Conservation (phyloP, 176 grass and related monocot species). For the Poa pratensis region DNA sequence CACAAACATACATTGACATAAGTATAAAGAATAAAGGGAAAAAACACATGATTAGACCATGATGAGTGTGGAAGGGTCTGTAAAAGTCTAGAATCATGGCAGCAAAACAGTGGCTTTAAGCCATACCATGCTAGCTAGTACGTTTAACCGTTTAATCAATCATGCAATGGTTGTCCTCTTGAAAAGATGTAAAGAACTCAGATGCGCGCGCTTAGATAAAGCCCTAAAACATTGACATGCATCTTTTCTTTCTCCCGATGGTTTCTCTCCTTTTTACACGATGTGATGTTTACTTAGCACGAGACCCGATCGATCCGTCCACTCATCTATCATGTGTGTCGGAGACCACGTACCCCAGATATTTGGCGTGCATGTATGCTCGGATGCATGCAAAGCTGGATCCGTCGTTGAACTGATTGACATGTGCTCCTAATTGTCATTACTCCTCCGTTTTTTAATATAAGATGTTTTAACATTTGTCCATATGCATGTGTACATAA, state of each 20-base stretch:
- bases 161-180: background rate
- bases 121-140: background rate
- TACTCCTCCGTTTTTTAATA: background rate
- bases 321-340: background rate
- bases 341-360: background rate
- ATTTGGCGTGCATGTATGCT: background rate
- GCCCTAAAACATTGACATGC: constrained; percentile 27
- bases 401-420: background rate
- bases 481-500: no score
- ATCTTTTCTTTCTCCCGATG: constrained; percentile 10
- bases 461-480: no score
- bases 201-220: constrained; percentile 30
- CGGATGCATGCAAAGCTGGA: background rate
- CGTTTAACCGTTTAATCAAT: constrained; percentile 43
- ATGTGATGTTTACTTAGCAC: constrained; percentile 32
- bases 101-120: constrained; percentile 28
- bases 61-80: constrained; percentile 47
- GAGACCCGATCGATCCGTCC: background rate
- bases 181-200: constrained; percentile 27
- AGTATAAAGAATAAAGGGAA: background rate
- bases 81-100: constrained; percentile 59
- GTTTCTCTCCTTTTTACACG: constrained; percentile 42
- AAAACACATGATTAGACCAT: constrained; percentile 48
- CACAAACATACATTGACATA: no score
- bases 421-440: background rate